A percentile compares a stretch with the other conserved stretches of the same genome.
Evolutionary conservation across 768 basidiomycete genomes (phyloP).

Genomic region (Lentinula edodes): DNA sequence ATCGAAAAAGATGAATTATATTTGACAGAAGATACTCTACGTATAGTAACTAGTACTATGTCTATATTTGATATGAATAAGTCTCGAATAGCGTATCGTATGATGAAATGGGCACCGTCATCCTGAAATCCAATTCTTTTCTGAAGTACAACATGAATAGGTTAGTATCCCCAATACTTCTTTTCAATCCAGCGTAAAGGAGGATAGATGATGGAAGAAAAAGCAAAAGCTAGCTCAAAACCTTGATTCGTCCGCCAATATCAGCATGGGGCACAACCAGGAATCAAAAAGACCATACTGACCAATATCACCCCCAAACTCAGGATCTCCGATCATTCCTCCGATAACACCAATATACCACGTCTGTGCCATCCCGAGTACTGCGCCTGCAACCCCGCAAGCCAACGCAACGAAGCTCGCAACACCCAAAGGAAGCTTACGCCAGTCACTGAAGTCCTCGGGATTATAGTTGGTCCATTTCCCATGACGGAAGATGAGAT

Average conservation of each 20-base stretch:
- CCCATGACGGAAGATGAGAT: constrained; percentile 39
- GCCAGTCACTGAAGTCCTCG: constrained; percentile 24
- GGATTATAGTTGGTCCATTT: constrained; percentile 26
- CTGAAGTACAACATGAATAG: too few relatives aligned
- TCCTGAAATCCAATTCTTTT: too few relatives aligned
- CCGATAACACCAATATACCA: constrained; percentile 22
- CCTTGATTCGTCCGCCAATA: neutral
- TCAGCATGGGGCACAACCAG: neutral
- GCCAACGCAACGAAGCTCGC: constrained; percentile 27
- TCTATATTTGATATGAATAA: too few relatives aligned
- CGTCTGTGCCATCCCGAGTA: constrained; percentile 24
- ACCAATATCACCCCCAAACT: constrained; percentile 4
- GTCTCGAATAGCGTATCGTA: too few relatives aligned
- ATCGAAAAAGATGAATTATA: too few relatives aligned
- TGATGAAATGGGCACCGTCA: too few relatives aligned
- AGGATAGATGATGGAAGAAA: neutral
- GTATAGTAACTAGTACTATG: too few relatives aligned
- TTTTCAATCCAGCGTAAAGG: neutral
- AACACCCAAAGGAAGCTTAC: constrained; percentile 28
- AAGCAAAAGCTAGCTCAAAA: neutral
- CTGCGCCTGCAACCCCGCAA: constrained; percentile 28
- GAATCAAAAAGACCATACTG: neutral
- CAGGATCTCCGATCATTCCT: constrained; percentile 12
- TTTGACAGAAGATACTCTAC: too few relatives aligned
- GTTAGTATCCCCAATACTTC: neutral